Percentiles rank a stretch among this genome's conserved stretches.
Conservation (phyloP, 1,139 yeast species). For the Nakaseomyces kungkrabaensis region DNA sequence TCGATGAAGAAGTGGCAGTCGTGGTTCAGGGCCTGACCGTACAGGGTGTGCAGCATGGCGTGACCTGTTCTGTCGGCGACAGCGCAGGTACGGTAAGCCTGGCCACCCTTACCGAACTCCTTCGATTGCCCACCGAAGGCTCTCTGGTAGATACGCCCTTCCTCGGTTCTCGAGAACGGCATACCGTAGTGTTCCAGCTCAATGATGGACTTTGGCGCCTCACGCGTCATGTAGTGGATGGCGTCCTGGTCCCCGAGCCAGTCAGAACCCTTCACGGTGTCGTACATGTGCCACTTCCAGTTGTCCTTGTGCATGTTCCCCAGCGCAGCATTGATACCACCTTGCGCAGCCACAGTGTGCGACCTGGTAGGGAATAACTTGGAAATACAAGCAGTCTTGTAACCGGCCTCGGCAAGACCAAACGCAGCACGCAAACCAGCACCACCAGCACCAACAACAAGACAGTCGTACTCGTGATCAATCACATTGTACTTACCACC, state of each 20-base stretch:
- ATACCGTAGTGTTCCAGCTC: constrained; percentile 98
- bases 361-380: constrained; percentile 97
- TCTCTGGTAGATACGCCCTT: constrained; percentile 95
- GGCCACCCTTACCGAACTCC: constrained; percentile 97
- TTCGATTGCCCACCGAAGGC: constrained; percentile 98
- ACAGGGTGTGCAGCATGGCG: constrained; percentile 88
- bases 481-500: constrained; percentile 75
- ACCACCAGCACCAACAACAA: constrained; percentile 98
- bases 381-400: constrained; percentile 94
- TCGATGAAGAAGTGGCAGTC: constrained; percentile 97
- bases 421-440: constrained; percentile 98
- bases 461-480: constrained; percentile 96
- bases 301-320: constrained; percentile 95
- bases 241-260: constrained; percentile 99
- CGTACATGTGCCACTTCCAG: constrained; percentile 99
- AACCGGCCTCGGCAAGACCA: constrained; percentile 95
- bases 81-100: constrained; percentile 98
- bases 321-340: constrained; percentile 97
- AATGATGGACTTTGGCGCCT: constrained; percentile 91
- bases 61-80: constrained; percentile 99
- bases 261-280: constrained; percentile 98
- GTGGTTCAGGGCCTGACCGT: constrained; percentile 94
- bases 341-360: constrained; percentile 98
- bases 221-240: constrained; percentile 97
- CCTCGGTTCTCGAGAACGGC: constrained; percentile 95